Evolutionary conservation across 2,329 filamentous ascomycete genomes (phyloP).

Genomic region (Aspergillus sojae): DNA sequence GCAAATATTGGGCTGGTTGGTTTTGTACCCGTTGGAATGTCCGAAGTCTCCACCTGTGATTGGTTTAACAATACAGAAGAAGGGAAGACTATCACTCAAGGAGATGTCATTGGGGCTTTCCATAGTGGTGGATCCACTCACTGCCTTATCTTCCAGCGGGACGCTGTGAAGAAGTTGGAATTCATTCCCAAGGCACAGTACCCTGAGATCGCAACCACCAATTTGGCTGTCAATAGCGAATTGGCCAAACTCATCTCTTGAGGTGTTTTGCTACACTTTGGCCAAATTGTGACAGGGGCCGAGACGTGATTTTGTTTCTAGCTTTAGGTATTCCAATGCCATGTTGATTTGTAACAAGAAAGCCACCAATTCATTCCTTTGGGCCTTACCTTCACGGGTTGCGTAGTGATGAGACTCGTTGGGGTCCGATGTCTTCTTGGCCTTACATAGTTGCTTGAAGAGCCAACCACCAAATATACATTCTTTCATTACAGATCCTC

Average conservation of each 20-base stretch:
- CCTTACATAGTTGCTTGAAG: not conserved
- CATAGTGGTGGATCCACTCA: slow-evolving; percentile 10
- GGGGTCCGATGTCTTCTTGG: fast-evolving
- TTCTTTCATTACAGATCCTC: not conserved
- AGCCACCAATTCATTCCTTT: not conserved
- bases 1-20: not conserved
- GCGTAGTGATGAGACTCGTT: not conserved
- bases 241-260: not conserved
- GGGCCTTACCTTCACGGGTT: not conserved
- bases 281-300: fast-evolving
- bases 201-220: not conserved
- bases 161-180: not conserved
- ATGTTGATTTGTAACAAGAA: fast-evolving
- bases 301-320: not conserved
- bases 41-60: not conserved
- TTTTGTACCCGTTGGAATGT: not conserved
- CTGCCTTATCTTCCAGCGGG: slow-evolving; percentile 8
- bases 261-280: not conserved
- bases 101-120: slow-evolving; percentile 8
- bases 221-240: not conserved
- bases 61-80: not conserved
- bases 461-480: not conserved
- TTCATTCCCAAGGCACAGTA: not conserved
- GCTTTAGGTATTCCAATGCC: too few relatives aligned
- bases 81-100: not conserved